Base-by-base conservation (phyloP, 352 stramenopile genomes). In the Phytophthora sp. region DNA sequence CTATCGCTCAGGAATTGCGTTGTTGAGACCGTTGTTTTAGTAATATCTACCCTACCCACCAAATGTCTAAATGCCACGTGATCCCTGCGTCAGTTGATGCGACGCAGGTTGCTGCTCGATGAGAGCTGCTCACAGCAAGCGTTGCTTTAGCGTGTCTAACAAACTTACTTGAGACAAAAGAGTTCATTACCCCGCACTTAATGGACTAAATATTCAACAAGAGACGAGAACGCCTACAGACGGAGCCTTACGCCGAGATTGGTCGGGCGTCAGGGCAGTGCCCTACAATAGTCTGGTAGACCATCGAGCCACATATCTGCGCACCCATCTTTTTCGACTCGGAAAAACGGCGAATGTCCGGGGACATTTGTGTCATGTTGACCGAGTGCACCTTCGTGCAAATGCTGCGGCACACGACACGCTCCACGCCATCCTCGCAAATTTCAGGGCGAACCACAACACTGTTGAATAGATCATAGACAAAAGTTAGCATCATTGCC, bases 361-460 rank as follows among this genome's bases (percentile, higher is more conserved):
- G 35, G 17, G 66, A 68, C 26, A 75, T 21, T 23, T 63, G 51
- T 1, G 49, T 38, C 61, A 64, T 35, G 15, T 35, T 63, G 3
- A 20, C 61, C 10, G 56, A 68, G 58, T 76, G 66, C 28, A 73
- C 41, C 45, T 79, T 79, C 3, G 67, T 76, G 54, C 71, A 76
- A 38, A 75, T 69, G 23, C 52, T 69, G 20, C 71, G 71, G 37
- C 57, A 73, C 23, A 79, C 67, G 12, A 76, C 62, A 13, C 71
- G 71, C 46, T 76, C 51, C 4, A 74, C 20, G 18, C 71, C 71
- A 31, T 79, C 71, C 21, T 63, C 63, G 34, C 71, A 79, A 21
- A 67, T 58, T 37, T 79, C 71, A 27, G 57, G 62, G 8, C 66
- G 66, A 24, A 76, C 55, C 12, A 76, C 48, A 31, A 76, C 45